Conservation (phyloP, 1,284 basidiomycete species). For the Cystobasidiaceae sp. region DNA sequence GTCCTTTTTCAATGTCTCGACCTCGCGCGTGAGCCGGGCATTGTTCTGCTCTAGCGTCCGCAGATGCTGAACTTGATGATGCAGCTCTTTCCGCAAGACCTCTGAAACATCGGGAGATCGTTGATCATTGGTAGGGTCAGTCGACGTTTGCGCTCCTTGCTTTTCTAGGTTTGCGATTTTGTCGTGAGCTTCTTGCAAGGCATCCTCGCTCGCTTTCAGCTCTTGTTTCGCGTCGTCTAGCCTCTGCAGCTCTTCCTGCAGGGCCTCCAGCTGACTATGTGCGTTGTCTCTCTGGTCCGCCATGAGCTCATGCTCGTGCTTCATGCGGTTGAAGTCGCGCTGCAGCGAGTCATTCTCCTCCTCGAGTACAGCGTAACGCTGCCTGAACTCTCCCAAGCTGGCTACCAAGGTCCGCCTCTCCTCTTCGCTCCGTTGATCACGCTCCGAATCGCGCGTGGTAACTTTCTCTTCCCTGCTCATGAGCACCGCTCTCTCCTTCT, state of each 20-base stretch:
- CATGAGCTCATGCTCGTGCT: slow-evolving; percentile 33
- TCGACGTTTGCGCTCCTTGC: slow-evolving; percentile 21
- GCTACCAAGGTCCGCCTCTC: slow-evolving; percentile 21
- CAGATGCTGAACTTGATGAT: slow-evolving; percentile 51
- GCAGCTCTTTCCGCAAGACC: slow-evolving; percentile 13
- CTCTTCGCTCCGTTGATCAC: slow-evolving; percentile 8
- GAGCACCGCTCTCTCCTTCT: slow-evolving; percentile 35
- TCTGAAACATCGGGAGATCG: too few relatives aligned
- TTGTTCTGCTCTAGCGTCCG: slow-evolving; percentile 62
- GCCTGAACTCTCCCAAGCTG: slow-evolving; percentile 27
- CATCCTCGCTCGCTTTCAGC: slow-evolving; percentile 24
- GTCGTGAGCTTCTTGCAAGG: slow-evolving; percentile 12
- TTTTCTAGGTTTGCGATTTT: slow-evolving; percentile 24
- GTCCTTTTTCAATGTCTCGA: slow-evolving; percentile 55
- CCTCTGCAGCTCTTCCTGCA: slow-evolving; percentile 18
- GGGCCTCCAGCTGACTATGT: slow-evolving; percentile 21
- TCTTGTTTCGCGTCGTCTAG: slow-evolving; percentile 29
- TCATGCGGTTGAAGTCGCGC: slow-evolving; percentile 26
- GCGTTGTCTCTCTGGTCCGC: slow-evolving; percentile 13
- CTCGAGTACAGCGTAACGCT: slow-evolving; percentile 21
- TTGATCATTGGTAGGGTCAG: slow-evolving; percentile 30
- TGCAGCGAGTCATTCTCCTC: slow-evolving; percentile 35
- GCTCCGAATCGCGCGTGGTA: not conserved
- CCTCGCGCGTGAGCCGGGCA: slow-evolving; percentile 55
- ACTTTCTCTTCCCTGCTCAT: slow-evolving; percentile 36